Evolutionary conservation across 2,329 filamentous ascomycete species (phyloP).

Genomic region (Xylariaceae sp.): DNA sequence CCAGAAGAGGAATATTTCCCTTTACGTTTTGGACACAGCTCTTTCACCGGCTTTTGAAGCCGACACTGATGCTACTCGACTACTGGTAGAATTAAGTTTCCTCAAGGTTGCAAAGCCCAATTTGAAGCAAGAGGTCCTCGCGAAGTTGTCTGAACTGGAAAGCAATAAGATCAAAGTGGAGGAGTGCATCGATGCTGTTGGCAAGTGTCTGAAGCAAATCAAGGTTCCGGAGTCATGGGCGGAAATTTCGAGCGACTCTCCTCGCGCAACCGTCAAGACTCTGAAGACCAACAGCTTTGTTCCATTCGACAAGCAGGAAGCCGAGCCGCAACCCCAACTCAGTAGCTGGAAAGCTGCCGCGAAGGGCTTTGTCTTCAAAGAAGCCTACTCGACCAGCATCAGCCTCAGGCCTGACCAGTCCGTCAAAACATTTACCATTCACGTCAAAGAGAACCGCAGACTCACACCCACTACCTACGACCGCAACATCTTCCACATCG

Average conservation of each 20-base stretch:
- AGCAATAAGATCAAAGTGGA: constrained; percentile 47
- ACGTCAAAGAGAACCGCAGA: constrained; percentile 91
- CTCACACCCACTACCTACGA: constrained; percentile 86
- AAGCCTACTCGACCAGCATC: constrained; percentile 74
- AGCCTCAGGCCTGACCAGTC: constrained; percentile 79
- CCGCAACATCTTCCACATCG: constrained; percentile 99
- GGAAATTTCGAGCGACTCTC: constrained; percentile 58
- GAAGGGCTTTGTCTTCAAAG: constrained; percentile 88
- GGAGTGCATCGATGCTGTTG: constrained; percentile 63
- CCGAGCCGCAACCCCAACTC: constrained; percentile 61
- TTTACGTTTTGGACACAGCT: constrained; percentile 72
- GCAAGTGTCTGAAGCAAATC: constrained; percentile 65
- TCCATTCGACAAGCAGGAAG: constrained; percentile 70
- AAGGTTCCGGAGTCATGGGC: constrained; percentile 79
- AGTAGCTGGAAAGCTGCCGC: constrained; percentile 79
- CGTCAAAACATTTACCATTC: constrained; percentile 80
- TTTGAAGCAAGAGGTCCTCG: constrained; percentile 55
- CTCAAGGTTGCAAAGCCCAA: constrained; percentile 70
- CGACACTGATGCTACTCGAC: constrained; percentile 56
- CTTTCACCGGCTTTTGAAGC: constrained; percentile 64
- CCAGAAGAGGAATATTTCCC: constrained; percentile 62
- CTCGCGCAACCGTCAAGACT: constrained; percentile 54
- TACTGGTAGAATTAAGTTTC: constrained; percentile 78
- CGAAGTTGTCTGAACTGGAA: constrained; percentile 61
- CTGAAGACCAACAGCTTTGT: constrained; percentile 79